A percentile compares a stretch with the other conserved stretches of the same genome.
Conservation (phyloP, 495 filamentous ascomycete genomes). For the Daldinia concentrica region DNA sequence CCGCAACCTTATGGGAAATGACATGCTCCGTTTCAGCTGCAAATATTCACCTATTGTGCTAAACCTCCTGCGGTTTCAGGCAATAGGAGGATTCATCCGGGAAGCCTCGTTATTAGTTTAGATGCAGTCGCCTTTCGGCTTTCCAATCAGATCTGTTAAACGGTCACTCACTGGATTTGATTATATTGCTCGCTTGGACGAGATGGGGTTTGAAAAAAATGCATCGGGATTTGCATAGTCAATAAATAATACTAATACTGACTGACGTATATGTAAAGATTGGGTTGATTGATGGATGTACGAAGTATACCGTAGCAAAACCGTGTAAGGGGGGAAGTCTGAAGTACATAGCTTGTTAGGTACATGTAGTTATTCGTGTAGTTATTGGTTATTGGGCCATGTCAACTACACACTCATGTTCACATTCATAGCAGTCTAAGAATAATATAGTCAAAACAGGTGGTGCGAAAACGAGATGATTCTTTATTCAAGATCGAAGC, state of each 20-base stretch:
- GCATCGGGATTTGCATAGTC: conserved; percentile 1
- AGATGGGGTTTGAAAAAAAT: not conserved
- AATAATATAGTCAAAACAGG: not conserved
- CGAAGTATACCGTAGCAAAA: not conserved
- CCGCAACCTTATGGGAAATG: conserved; percentile 31
- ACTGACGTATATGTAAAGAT: not conserved
- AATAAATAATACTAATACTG: not conserved
- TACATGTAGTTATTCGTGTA: no score
- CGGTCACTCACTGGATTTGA: conserved; percentile 1
- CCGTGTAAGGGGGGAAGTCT: not conserved
- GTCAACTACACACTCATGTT: not conserved
- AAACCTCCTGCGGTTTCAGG: conserved; percentile 36
- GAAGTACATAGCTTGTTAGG: no score
- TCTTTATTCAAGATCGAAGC: conserved; percentile 32
- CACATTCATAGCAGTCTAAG: not conserved
- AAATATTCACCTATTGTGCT: conserved; percentile 11
- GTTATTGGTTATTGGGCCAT: no score
- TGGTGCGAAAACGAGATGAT: conserved; percentile 8
- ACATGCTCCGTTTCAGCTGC: conserved; percentile 35
- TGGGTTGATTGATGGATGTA: no score
- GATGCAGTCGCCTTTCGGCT: not conserved
- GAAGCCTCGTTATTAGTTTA: conserved; percentile 12
- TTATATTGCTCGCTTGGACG: conserved; percentile 12
- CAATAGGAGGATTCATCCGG: conserved; percentile 29
- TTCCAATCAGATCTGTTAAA: not conserved